Base-by-base conservation (phyloP, 2,329 filamentous ascomycete species). In the Xylaria sp. region DNA sequence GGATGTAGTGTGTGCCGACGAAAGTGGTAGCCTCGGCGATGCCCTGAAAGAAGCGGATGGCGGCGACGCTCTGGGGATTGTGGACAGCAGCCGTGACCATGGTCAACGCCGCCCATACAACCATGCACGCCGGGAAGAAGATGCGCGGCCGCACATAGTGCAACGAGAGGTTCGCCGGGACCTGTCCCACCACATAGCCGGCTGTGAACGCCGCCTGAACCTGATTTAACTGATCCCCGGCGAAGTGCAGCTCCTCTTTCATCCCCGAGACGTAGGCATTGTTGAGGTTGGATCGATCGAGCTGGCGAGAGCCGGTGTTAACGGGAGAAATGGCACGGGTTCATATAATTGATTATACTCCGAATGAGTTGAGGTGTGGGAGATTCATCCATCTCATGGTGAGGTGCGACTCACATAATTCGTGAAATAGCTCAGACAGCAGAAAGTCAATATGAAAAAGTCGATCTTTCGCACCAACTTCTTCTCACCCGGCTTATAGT, bases 381-480 rank as follows among this genome's bases (percentile, higher is more conserved):
- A 51, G 48, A 31, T 26, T n/a, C 28, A 28, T 28, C 28, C 15
- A 17, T 51, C 42, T 51, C 26, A 42, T 33, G 38, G 26, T 42
- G 40, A 42, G 11, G 15, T 9, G 49, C 13, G 7, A 72, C 83
- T 42, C 73, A 85, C 84, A 70, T 87, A 87, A 73, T 87, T 87
- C 72, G 85, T 80, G 64, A 87, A 84, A 73, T 87, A 88, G 71
- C 82, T 85, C 59, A 90, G 74, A 74, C 88, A 90, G 77, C 88
- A 90, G 74, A 90, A 90, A 0, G 86, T 88, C 53, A 90, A 77
- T 72, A 90, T 89, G 78, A 89, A 90, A 73, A 89, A 89, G 75
- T 90, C 88, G 57, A 89, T 86, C 79, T 88, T 89, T 48, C 81
- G 83, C 6, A 90, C 79, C 36, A 89, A 77, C 67, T 80, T 81